Base-by-base conservation (phyloP, 352 stramenopile species). In the Phytophthora cajani region DNA sequence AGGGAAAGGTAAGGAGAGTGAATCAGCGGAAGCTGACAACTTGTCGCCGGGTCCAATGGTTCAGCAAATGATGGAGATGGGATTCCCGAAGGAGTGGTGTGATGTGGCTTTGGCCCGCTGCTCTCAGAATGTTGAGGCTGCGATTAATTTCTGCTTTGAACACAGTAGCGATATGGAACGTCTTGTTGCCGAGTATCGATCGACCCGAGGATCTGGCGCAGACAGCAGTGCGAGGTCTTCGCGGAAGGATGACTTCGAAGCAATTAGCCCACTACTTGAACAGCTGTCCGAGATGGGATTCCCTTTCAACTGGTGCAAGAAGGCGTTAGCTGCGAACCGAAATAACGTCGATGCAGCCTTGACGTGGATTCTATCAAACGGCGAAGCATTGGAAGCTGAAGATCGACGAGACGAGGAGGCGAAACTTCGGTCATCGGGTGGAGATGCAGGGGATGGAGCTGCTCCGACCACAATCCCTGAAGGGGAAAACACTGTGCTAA, bases 61-160 rank as follows among this genome's bases (percentile, higher is more conserved):
- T 14, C 89, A 95, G 66, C 89, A 97, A 70, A 97, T 98, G 91
- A 96, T 98, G 91, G 92, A 98, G 58, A 98, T 98, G 89, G 92
- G 92, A 27, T 97, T 98, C 56, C 90, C 92, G 10, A 94, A 95
- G 60, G 91, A 97, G 62, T 97, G 91, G 92, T 98, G 92, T 71
- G 90, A 98, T 63, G 88, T 96, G 27, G 91, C 92, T 33, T 72
- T 98, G 46, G 78, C 86, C 60, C 78, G 88, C 25, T 97, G 90
- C 64, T 89, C 89, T 40, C 89, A 95, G 30, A 96, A 97, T 64
- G 89, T 97, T 25, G 92, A 97, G 71, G 86, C 88, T 53, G 92
- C 92, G 19, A 97, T 98, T 58, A 97, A 97, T 65, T 97, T 97
- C 70, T 98, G 92, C 64, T 97, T 98, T 59, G 92, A 98, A 67